Base-by-base conservation (phyloP, 495 filamentous ascomycete genomes). In the Tuber calosporum region DNA sequence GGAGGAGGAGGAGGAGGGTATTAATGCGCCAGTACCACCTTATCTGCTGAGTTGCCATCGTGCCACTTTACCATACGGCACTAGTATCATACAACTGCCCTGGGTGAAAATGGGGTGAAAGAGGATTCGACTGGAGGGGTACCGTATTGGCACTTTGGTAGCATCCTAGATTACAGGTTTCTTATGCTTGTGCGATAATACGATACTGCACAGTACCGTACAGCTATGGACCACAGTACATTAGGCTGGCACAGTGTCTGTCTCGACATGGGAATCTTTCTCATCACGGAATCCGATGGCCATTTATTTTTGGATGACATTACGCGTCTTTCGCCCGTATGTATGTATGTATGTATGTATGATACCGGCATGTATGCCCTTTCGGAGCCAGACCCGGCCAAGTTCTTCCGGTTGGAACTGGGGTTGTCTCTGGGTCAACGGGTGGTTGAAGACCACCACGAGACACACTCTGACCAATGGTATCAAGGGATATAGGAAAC, bases 281-380 rank as follows among this genome's bases (percentile, higher is more conserved):
- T 30, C 53, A 62, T 34, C 48, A 26, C n/a, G 1, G 48, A 53
- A 53, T 53, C 22, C 22, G 11, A 62, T 34, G 53, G 53, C 26
- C 30, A 5, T 62, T 62, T 34, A 17, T 34, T 62, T 30, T 30
- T 2, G 53, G 26, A n/a, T 7, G 48, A 58, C 48, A 34, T 62
- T 62, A 62, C 53, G 53, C 53, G 53, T 62, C 53, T 62, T 30
- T 62, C n/a, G n/a, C n/a, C n/a, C n/a, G n/a, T 62, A 17, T 62
- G n/a, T n/a, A n/a, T n/a, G n/a, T n/a, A n/a, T 11, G 6, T 22
- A 9, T 7, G 22, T 26, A 53, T 53, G 45, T 26, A 26, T 26
- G 22, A 11, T 53, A 26, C 8, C 45, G 45, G 45, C 13, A 22
- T 26, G 53, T 30, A 30, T 62, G 53, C 53, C 22, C 26, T 34